Evolutionary conservation across 306 rosid species (phyloP).

Genomic region (Vicia villosa): DNA sequence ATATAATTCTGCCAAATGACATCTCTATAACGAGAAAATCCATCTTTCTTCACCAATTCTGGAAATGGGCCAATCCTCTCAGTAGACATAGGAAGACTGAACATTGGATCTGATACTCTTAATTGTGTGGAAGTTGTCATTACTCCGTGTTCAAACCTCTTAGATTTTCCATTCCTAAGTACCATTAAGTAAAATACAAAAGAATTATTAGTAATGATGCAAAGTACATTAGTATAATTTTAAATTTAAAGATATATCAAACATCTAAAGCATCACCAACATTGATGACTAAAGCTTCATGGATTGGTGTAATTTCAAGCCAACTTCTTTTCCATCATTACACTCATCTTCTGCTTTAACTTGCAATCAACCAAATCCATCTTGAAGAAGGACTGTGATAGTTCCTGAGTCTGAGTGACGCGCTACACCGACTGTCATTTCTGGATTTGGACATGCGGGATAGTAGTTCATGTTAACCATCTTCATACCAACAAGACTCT

Average conservation of each 20-base stretch:
- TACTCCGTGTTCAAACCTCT: constrained; percentile 67
- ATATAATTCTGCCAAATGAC: constrained; percentile 56
- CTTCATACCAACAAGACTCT: too few species aligned
- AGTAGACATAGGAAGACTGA: constrained; percentile 39
- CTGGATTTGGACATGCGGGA: too few species aligned
- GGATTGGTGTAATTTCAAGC: constrained; percentile 62
- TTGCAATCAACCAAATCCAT: constrained; percentile 66
- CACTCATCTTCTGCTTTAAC: constrained; percentile 51
- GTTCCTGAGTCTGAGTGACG: too few species aligned
- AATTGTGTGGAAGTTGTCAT: constrained; percentile 51
- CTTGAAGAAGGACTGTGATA: constrained; percentile 67
- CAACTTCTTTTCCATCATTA: constrained; percentile 42
- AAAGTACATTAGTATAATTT: too few species aligned
- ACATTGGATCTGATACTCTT: constrained; percentile 62
- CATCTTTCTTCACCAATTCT: constrained; percentile 50
- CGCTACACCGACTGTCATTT: too few species aligned
- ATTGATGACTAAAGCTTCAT: constrained; percentile 65
- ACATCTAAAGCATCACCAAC: constrained; percentile 54
- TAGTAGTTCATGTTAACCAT: too few species aligned
- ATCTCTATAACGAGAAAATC: constrained; percentile 50
- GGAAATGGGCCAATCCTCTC: too few species aligned
- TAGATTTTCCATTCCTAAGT: constrained; percentile 66
- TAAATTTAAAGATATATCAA: not conserved
- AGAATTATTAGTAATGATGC: not conserved
- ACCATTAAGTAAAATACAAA: constrained; percentile 31